Percentiles rank a stretch among this genome's conserved stretches.
Evolutionary conservation across 73 alveolate species (phyloP).

Genomic region (Paramecium bursaria): DNA sequence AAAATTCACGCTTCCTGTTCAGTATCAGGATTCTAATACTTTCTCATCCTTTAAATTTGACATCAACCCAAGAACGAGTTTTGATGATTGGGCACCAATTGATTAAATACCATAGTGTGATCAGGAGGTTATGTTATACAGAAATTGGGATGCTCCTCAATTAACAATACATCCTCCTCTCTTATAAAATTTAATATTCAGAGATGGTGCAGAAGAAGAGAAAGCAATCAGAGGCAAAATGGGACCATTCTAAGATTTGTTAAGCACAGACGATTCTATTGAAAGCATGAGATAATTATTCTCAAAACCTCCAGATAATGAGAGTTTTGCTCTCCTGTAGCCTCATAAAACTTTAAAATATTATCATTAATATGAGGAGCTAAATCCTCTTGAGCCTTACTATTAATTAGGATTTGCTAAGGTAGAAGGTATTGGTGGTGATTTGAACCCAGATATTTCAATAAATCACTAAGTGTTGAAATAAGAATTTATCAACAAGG

Average conservation of each 20-base stretch:
- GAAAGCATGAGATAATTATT: constrained; percentile 32
- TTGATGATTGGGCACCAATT: constrained; percentile 66
- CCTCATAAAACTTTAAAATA: constrained; percentile 61
- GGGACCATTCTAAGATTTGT: constrained; percentile 44
- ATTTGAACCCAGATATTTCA: constrained; percentile 63
- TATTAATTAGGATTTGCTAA: constrained; percentile 24
- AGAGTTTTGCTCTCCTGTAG: constrained; percentile 8
- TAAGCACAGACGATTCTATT: constrained; percentile 24
- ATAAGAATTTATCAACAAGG: constrained; percentile 27
- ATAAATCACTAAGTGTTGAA: constrained; percentile 1
- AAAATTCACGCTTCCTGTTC: constrained; percentile 35
- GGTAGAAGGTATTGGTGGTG: constrained; percentile 49
- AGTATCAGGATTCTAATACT: constrained; percentile 60
- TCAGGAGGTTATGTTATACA: constrained; percentile 64
- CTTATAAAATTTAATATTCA: constrained; percentile 1
- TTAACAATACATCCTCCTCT: constrained; percentile 64
- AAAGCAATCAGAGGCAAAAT: constrained; percentile 59
- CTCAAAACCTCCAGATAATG: constrained; percentile 44
- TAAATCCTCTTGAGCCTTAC: constrained; percentile 49
- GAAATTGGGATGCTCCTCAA: constrained; percentile 67
- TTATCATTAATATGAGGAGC: constrained; percentile 11
- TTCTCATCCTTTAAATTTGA: constrained; percentile 58
- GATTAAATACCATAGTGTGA: constrained; percentile 60
- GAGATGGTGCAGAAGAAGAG: constrained; percentile 72
- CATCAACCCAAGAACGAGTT: constrained; percentile 58